A percentile compares a stretch with the other conserved stretches of the same genome.
Conservation (phyloP, 768 basidiomycete species). For the Symmetrospora coprosmae region DNA sequence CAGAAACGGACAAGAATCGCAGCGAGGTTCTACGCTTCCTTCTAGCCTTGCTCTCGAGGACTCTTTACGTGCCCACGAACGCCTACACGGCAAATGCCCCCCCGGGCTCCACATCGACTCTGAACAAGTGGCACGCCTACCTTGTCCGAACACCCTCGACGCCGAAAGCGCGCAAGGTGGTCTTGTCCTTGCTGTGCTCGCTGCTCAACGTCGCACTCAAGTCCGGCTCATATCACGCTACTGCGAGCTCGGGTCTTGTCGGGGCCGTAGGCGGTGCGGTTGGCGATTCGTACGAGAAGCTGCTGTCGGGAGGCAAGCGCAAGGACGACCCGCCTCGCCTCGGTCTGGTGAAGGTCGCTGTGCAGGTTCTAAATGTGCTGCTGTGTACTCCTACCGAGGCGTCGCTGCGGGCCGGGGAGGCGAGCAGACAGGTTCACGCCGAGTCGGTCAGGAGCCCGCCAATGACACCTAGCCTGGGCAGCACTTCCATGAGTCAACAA, state of each 20-base stretch:
- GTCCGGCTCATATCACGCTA: slow-evolving; percentile 3
- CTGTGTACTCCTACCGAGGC: slow-evolving; percentile 48
- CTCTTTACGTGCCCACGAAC: slow-evolving; percentile 66
- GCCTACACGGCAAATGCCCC: slow-evolving; percentile 39
- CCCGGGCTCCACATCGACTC: slow-evolving; percentile 47
- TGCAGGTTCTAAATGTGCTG: slow-evolving; percentile 63
- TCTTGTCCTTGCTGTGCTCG: slow-evolving; percentile 85
- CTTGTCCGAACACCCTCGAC: slow-evolving; percentile 55
- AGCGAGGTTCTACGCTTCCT: slow-evolving; percentile 79
- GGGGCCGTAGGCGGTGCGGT: not conserved
- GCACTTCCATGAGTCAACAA: not conserved
- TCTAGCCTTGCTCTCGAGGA: slow-evolving; percentile 71
- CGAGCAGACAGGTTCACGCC: not conserved
- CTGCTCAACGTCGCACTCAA: slow-evolving; percentile 65
- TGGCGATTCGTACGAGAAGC: slow-evolving; percentile 16
- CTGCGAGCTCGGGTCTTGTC: not conserved
- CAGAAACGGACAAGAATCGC: slow-evolving; percentile 61
- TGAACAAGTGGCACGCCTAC: slow-evolving; percentile 57
- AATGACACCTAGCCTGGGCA: not conserved
- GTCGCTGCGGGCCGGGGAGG: not conserved
- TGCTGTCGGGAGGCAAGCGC: slow-evolving; percentile 3
- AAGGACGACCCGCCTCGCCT: slow-evolving; percentile 39
- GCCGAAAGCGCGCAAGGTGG: slow-evolving; percentile 40
- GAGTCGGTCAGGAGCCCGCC: not conserved
- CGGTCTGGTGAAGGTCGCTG: slow-evolving; percentile 53